Base-by-base conservation (phyloP, 768 basidiomycete species). In the Russula olivacea region DNA sequence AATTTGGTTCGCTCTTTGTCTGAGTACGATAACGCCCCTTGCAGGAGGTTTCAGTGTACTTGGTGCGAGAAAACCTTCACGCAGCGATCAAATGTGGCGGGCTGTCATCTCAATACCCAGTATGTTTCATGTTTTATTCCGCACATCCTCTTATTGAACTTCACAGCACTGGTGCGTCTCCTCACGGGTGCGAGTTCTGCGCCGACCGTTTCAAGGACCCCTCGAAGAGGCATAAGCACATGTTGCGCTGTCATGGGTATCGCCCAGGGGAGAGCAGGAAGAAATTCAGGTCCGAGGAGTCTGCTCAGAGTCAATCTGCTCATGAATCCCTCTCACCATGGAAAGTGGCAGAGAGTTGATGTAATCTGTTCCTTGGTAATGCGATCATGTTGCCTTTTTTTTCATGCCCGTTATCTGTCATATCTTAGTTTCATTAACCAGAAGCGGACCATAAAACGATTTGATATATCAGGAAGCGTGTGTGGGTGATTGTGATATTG, bases 211-310 rank as follows among this genome's bases (percentile, higher is more conserved):
- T 86, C 76, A 84, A 81, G 58, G 86, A 88, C 68, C 85, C 85
- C 19, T 84, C 86, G 4, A 77, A 85, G 57, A 75, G 84, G 49
- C 84, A 85, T 66, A 76, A 83, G 41, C 86, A 87, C 71, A 80
- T 83, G 73, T 76, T 80, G 21, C 75, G 78, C 12, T 73, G 70
- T 21, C 85, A 87, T 66, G 76, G 77, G 23, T 82, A 85, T 51
- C 73, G 77, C 30, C 76, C 77, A 61, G 80, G 76, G 70, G 81
- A 80, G 65, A 76, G 78, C 38, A 76, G 75, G 67, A 73, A 69
- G n/a, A 70, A 59, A 23, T 61, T 58, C 54, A 66, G 54, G 61
- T 51, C 58, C 3, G 61, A 58, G 15, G 63, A 52, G 21, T 64
- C 61, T 47, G 45, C 45, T 11, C 64, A 65, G n/a, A 67, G 68